These are phyloP conservation scores for Phaffia tasmanica DNA, from an alignment of 768 basidiomycete species.

Conservation along the genomic window DNA sequence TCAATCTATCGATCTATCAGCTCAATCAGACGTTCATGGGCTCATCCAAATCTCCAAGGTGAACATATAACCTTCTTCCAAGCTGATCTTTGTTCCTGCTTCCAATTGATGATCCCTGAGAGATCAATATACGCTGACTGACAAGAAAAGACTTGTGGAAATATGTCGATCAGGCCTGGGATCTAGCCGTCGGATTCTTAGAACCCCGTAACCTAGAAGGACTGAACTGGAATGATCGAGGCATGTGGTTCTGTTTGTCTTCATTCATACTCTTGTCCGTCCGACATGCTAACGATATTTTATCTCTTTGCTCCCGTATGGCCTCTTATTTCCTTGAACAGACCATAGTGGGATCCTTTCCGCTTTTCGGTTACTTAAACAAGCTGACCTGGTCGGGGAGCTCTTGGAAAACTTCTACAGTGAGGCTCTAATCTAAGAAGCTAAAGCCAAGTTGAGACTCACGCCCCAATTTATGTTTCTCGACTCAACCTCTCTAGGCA, in stretches of 20 bases:
- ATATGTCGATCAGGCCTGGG: conserved; percentile 44
- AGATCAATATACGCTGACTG: not conserved
- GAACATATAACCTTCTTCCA: not conserved
- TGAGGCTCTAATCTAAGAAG: not conserved
- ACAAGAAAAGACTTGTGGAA: too few species aligned
- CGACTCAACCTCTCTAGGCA: not conserved
- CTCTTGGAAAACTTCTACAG: conserved; percentile 23
- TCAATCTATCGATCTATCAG: conserved; percentile 6
- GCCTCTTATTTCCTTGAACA: not conserved
- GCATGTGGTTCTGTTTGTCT: conserved; percentile 39
- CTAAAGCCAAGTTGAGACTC: too few species aligned
- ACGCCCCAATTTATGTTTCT: not conserved
- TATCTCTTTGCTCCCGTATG: not conserved
- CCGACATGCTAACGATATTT: not conserved
- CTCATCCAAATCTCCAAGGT: conserved; percentile 13
- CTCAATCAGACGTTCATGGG: conserved; percentile 2
- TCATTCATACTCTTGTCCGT: not conserved
- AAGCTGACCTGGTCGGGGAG: conserved; percentile 15
- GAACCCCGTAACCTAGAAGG: conserved; percentile 45
- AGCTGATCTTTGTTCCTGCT: too few species aligned
- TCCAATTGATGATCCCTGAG: not conserved
- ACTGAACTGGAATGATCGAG: conserved; percentile 52
- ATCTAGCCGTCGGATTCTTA: conserved; percentile 49
- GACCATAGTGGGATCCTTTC: conserved; percentile 21
- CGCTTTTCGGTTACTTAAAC: conserved; percentile 17